Evolutionary conservation across 1,284 basidiomycete genomes (phyloP).

Genomic region (Melanopsichium pennsylvanicum): DNA sequence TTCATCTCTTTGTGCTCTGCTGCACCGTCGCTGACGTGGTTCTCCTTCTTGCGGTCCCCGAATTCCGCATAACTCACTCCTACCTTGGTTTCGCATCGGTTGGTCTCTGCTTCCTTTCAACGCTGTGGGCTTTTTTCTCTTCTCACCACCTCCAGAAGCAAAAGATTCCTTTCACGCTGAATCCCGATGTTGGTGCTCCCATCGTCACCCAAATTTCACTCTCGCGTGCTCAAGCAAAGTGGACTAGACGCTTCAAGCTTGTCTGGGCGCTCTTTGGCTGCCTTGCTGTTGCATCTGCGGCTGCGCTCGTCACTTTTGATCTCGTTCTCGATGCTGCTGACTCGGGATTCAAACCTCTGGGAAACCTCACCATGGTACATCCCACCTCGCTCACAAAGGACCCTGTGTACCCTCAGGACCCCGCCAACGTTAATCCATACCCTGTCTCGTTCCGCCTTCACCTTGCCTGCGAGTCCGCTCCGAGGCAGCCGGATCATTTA

Average conservation of each 20-base stretch:
- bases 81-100: slow-evolving; percentile 36
- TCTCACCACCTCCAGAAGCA: slow-evolving; percentile 28
- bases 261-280: slow-evolving; percentile 37
- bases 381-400: slow-evolving; percentile 27
- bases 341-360: slow-evolving; percentile 39
- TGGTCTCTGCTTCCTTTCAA: slow-evolving; percentile 27
- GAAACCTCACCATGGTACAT: slow-evolving; percentile 42
- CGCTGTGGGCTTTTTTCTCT: slow-evolving; percentile 39
- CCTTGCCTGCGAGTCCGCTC: slow-evolving; percentile 43
- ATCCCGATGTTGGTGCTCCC: slow-evolving; percentile 32
- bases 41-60: slow-evolving; percentile 31
- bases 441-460: slow-evolving; percentile 47
- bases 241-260: slow-evolving; percentile 42
- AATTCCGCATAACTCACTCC: slow-evolving; percentile 37
- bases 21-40: slow-evolving; percentile 25
- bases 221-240: slow-evolving; percentile 38
- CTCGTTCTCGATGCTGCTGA: slow-evolving; percentile 48
- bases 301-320: slow-evolving; percentile 45
- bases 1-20: slow-evolving; percentile 40
- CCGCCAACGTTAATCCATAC: slow-evolving; percentile 31
- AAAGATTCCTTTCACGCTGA: slow-evolving; percentile 33
- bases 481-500: slow-evolving; percentile 10
- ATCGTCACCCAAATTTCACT: slow-evolving; percentile 40
- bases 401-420: slow-evolving; percentile 35
- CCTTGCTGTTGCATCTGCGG: slow-evolving; percentile 16